Base-by-base conservation (phyloP, 306 rosid species). In the Prunus kanzakura region DNA sequence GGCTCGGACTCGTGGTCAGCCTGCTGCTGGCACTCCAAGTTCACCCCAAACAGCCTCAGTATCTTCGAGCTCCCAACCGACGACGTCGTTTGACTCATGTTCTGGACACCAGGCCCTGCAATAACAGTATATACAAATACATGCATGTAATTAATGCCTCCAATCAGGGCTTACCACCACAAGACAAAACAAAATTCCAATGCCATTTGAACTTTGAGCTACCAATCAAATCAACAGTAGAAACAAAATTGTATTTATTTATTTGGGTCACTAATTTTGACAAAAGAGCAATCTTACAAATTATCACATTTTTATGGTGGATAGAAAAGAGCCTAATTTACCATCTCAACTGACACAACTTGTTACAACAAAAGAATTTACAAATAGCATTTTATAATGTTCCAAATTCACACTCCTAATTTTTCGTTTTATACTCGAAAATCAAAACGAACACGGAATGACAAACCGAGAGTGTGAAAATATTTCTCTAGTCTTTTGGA, bases 21-120 rank as follows among this genome's bases (percentile, higher is more conserved):
- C 32, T 82, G 82, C 8, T 89, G 35, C 80, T 96, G 93, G 84
- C 91, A 96, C 82, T 92, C 97, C 91, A 96, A 77, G 89, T 92
- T 84, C 70, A 96, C 99, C 13, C 99, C 99, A 54, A 96, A 96
- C 15, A 96, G 80, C 90, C 99, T 87, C 79, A 96, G 87, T 63
- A 84, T 87, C 82, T 76, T 96, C 3, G 97, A 90, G 84, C 73
- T 93, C 38, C 88, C 90, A 52, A 51, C 79, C 29, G 77, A 51
- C 80, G 79, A 69, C 74, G 85, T 75, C 86, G 81, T 85, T 86
- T 82, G 89, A 45, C 25, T 15, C 67, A 62, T 18, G 38, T 35
- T 87, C 76, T 78, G 68, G 18, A 41, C 82, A 43, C 47, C 72
- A 43, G 84, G 75, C 75, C 81, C 93, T 84, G 73, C 67, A 16